phyloP scores from a whole-genome alignment of 208 protist species.

The Leishmania lainsoni region DNA sequence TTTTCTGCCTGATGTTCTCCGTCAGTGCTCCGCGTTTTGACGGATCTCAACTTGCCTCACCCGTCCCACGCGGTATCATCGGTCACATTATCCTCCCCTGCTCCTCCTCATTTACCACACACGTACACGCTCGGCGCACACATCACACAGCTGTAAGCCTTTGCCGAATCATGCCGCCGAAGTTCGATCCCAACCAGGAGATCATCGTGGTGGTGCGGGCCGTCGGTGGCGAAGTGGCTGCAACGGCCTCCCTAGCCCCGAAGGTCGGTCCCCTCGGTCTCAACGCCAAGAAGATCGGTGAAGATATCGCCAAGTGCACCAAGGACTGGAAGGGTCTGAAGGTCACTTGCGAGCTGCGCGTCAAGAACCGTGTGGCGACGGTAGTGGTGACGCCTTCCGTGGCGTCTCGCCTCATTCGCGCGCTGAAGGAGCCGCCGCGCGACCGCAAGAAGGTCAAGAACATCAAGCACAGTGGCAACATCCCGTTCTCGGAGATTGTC shows the following conservation, averaged over 20 bases:
- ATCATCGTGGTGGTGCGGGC: slow-evolving; percentile 96
- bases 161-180: slow-evolving; percentile 94
- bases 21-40: too few relatives aligned
- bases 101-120: too few relatives aligned
- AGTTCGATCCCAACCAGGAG: slow-evolving; percentile 98
- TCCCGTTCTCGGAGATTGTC: slow-evolving; percentile 97
- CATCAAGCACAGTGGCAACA: slow-evolving; percentile 99
- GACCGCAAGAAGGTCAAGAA: slow-evolving; percentile 99
- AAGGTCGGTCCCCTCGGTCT: slow-evolving; percentile 99
- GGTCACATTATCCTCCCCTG: too few relatives aligned
- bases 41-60: too few relatives aligned
- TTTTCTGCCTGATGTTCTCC: too few relatives aligned
- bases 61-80: too few relatives aligned
- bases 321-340: slow-evolving; percentile 99
- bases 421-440: slow-evolving; percentile 99
- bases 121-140: too few relatives aligned
- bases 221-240: slow-evolving; percentile 98
- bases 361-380: slow-evolving; percentile 98
- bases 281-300: slow-evolving; percentile 99
- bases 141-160: too few relatives aligned
- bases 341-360: slow-evolving; percentile 97
- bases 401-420: slow-evolving; percentile 97
- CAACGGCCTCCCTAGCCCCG: slow-evolving; percentile 97
- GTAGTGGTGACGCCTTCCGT: slow-evolving; percentile 97
- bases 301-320: slow-evolving; percentile 99